Conservation (phyloP, 1,284 basidiomycete species). For the Ganoderma resinaceum region DNA sequence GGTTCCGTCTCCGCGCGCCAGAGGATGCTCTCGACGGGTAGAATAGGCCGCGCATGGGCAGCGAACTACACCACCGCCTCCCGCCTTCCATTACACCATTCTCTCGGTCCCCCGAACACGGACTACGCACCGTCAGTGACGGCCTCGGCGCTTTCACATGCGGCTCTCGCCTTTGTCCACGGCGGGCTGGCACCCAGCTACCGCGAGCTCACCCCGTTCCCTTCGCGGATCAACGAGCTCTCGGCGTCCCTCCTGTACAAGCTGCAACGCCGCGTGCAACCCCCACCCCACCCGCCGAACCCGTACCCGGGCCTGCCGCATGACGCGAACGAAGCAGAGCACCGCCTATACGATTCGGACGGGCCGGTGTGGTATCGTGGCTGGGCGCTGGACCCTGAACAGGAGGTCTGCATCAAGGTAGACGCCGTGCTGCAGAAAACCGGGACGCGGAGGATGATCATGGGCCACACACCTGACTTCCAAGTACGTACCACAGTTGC, state of each 20-base stretch:
- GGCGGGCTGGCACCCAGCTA: conserved; percentile 85
- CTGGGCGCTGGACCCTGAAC: conserved; percentile 80
- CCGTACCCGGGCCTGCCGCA: conserved; percentile 80
- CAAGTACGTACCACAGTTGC: conserved; percentile 49
- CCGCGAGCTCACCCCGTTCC: conserved; percentile 77
- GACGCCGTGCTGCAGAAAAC: conserved; percentile 74
- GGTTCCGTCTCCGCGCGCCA: conserved; percentile 76
- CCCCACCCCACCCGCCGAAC: conserved; percentile 82
- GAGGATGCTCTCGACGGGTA: conserved; percentile 74
- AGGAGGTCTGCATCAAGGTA: conserved; percentile 73
- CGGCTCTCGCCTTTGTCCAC: conserved; percentile 87
- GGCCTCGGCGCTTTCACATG: conserved; percentile 64
- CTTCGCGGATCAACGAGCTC: conserved; percentile 79
- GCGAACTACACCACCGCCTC: conserved; percentile 86
- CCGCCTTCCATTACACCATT: conserved; percentile 79
- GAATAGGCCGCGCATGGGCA: conserved; percentile 86
- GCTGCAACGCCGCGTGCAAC: conserved; percentile 64
- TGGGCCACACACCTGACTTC: conserved; percentile 95
- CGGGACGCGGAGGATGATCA: conserved; percentile 86
- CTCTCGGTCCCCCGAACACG: conserved; percentile 74
- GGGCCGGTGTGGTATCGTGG: conserved; percentile 93
- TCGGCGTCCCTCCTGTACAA: conserved; percentile 71
- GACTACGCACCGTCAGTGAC: conserved; percentile 57
- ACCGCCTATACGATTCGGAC: conserved; percentile 72
- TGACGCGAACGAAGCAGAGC: conserved; percentile 70